A percentile compares a stretch with the other conserved stretches of the same genome.
Conservation (phyloP, 805 yeast genomes). For the Candida mattraensis region DNA sequence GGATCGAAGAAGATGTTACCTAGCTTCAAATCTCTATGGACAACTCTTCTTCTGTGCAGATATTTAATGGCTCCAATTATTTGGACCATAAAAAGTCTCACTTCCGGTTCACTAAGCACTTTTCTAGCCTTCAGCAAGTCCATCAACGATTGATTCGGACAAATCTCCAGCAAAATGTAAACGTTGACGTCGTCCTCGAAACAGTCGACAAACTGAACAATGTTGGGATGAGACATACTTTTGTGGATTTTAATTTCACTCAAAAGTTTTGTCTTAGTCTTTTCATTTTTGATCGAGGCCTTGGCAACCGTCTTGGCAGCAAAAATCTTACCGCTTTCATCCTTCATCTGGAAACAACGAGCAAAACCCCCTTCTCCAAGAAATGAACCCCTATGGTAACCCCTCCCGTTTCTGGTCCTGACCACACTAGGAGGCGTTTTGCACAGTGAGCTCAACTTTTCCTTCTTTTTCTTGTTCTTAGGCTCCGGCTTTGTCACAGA, state of each 20-base stretch:
- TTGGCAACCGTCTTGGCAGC: conserved; percentile 99
- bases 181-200: conserved; percentile 96
- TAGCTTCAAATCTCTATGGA: conserved; percentile 93
- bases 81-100: conserved; percentile 85
- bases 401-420: conserved; percentile 81
- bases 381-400: conserved; percentile 85
- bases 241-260: conserved; percentile 96
- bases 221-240: conserved; percentile 81
- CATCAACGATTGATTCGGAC: conserved; percentile 94
- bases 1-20: conserved; percentile 96
- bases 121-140: conserved; percentile 85
- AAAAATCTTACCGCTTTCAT: conserved; percentile 77
- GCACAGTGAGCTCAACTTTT: conserved; percentile 85
- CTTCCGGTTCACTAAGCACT: conserved; percentile 87
- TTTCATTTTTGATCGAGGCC: conserved; percentile 86
- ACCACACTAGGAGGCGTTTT: conserved; percentile 96
- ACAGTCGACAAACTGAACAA: conserved; percentile 92
- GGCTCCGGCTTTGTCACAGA: conserved; percentile 34
- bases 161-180: conserved; percentile 88
- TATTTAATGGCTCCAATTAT: conserved; percentile 92
- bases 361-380: conserved; percentile 99
- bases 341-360: conserved; percentile 95
- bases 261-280: conserved; percentile 80
- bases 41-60: conserved; percentile 87
- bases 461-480: conserved; percentile 67